These are phyloP conservation scores for Coix lacrymajobi DNA, from an alignment of 176 grass and related monocot species.

Conservation along the genomic window DNA sequence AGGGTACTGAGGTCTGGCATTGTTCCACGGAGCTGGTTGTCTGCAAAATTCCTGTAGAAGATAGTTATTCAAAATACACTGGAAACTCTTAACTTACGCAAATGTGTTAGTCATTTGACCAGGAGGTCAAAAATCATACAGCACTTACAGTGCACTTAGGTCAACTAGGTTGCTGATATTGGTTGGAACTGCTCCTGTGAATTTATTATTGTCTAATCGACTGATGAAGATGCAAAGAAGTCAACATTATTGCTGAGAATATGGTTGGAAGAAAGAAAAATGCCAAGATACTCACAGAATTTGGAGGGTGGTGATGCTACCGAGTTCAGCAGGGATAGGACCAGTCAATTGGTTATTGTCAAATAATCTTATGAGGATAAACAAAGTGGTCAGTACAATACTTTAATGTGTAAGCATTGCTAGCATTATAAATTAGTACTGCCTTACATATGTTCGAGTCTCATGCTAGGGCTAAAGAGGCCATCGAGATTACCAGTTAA, in stretches of 20 bases:
- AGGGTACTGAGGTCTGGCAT: conserved; percentile 58
- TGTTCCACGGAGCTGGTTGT: conserved; percentile 50
- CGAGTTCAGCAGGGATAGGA: conserved; percentile 31
- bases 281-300: conserved; percentile 35
- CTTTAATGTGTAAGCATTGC: neutral
- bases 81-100: neutral
- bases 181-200: conserved; percentile 28
- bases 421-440: neutral
- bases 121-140: neutral
- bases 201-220: conserved; percentile 46
- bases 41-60: conserved; percentile 61
- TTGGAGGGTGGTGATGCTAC: conserved; percentile 23
- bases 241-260: conserved; percentile 14
- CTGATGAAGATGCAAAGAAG: conserved; percentile 20
- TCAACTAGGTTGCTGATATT: conserved; percentile 39
- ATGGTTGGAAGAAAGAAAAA: conserved; percentile 13
- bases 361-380: conserved; percentile 41
- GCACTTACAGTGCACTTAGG: conserved; percentile 46
- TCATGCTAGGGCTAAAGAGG: conserved; percentile 48
- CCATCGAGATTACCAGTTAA: conserved; percentile 27
- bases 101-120: neutral
- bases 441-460: conserved; percentile 42
- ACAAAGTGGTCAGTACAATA: neutral
- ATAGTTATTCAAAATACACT: conserved; percentile 3
- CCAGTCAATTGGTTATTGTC: conserved; percentile 46